These are phyloP conservation scores for Lagenaria siceraria DNA, from an alignment of 306 rosid species.

Conservation along the genomic window DNA sequence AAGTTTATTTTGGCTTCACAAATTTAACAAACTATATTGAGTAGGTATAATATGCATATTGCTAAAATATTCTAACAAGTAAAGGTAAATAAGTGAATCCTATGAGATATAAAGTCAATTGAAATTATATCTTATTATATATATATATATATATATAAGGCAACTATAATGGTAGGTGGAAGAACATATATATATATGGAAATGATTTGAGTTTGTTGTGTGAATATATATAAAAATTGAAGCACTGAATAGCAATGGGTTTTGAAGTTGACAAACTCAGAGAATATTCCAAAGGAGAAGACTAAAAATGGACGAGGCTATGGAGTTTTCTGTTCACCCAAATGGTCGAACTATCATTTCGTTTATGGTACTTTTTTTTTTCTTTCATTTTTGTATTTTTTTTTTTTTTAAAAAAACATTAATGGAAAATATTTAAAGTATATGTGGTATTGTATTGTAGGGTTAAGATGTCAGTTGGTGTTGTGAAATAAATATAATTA, in stretches of 20 bases:
- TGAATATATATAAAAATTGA: not conserved
- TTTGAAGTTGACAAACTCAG: conserved; percentile 1
- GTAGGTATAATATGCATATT: too few species aligned
- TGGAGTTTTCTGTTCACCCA: not conserved
- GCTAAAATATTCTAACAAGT: too few species aligned
- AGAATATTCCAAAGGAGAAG: not conserved
- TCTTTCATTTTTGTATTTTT: not conserved
- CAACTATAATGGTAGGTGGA: too few species aligned
- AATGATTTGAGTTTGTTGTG: not conserved
- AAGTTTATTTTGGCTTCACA: too few species aligned
- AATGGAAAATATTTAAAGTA: not conserved
- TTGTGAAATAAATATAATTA: not conserved
- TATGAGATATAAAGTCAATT: too few species aligned
- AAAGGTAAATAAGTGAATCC: too few species aligned
- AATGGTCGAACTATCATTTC: not conserved
- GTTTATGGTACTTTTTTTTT: not conserved
- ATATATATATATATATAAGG: too few species aligned
- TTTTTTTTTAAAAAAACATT: not conserved
- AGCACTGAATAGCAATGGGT: not conserved
- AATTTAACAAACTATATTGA: too few species aligned
- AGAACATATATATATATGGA: not conserved
- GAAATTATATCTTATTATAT: too few species aligned
- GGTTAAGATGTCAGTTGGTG: not conserved
- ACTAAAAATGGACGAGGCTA: not conserved
- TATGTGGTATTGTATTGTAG: not conserved